Conservation (phyloP, 2,329 filamentous ascomycete species). For the Pseudopithomyces maydicus region DNA sequence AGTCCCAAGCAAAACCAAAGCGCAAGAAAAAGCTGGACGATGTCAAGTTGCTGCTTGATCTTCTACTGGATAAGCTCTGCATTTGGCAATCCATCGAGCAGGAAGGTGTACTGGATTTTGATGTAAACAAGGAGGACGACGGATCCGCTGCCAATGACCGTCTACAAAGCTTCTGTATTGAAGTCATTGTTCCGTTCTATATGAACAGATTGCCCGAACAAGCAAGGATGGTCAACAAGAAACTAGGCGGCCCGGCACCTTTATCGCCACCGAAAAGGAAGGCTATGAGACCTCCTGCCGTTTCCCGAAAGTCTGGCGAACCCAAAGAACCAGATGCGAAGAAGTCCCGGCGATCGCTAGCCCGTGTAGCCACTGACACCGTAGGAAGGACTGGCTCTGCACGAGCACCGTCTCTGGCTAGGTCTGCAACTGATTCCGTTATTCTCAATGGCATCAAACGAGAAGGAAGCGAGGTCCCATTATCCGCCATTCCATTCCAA, state of each 20-base stretch:
- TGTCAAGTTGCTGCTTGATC: slow-evolving; percentile 68
- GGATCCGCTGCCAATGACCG: slow-evolving; percentile 57
- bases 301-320: slow-evolving; percentile 46
- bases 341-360: slow-evolving; percentile 58
- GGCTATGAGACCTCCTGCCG: slow-evolving; percentile 44
- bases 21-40: slow-evolving; percentile 68
- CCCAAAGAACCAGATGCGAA: slow-evolving; percentile 45
- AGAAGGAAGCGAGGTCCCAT: slow-evolving; percentile 66
- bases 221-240: slow-evolving; percentile 73
- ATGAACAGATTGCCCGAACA: slow-evolving; percentile 74
- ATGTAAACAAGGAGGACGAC: slow-evolving; percentile 30
- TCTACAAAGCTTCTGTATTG: slow-evolving; percentile 76
- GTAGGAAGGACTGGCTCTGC: slow-evolving; percentile 54
- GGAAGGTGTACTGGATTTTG: slow-evolving; percentile 52
- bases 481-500: slow-evolving; percentile 57
- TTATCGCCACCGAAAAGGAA: slow-evolving; percentile 61
- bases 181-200: slow-evolving; percentile 84
- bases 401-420: slow-evolving; percentile 66
- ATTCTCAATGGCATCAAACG: slow-evolving; percentile 67
- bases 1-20: slow-evolving; percentile 30
- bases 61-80: slow-evolving; percentile 76
- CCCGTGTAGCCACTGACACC: slow-evolving; percentile 65
- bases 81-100: slow-evolving; percentile 82
- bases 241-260: slow-evolving; percentile 73
- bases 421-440: slow-evolving; percentile 69